These are phyloP conservation scores for Suillus subalutaceus DNA, from an alignment of 768 basidiomycete genomes.

Conservation along the genomic window DNA sequence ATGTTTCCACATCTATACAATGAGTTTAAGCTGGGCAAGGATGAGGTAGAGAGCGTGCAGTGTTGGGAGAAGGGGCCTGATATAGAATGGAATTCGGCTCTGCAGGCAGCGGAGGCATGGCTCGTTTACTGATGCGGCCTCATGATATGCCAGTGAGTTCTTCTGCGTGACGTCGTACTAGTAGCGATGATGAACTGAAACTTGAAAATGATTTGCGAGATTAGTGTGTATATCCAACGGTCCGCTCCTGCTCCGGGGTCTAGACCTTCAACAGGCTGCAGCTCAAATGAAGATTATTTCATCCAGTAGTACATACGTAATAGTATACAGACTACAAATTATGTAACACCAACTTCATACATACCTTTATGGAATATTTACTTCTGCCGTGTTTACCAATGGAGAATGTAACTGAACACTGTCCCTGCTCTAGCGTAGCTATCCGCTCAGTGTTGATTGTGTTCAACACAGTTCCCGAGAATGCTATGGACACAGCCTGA, in stretches of 20 bases:
- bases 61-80: conserved; percentile 26
- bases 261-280: neutral
- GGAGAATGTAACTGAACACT: neutral
- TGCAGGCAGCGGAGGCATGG: conserved; percentile 32
- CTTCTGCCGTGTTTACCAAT: too few species aligned
- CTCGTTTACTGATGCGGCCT: conserved; percentile 40
- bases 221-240: too few species aligned
- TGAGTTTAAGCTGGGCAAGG: conserved; percentile 42
- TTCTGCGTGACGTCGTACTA: neutral
- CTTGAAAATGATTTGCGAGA: neutral
- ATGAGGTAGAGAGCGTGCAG: conserved; percentile 47
- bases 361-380: too few species aligned
- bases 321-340: neutral
- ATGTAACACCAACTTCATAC: too few species aligned
- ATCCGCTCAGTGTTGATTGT: too few species aligned
- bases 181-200: neutral
- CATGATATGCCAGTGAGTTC: neutral
- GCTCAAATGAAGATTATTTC: neutral
- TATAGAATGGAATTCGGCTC: conserved; percentile 35
- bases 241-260: too few species aligned
- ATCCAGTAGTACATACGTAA: too few species aligned
- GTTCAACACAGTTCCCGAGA: too few species aligned
- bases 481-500: too few species aligned
- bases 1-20: conserved; percentile 62
- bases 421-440: neutral